phyloP scores from a whole-genome alignment of 257 asterid species.

The Nicotiana otophora region DNA sequence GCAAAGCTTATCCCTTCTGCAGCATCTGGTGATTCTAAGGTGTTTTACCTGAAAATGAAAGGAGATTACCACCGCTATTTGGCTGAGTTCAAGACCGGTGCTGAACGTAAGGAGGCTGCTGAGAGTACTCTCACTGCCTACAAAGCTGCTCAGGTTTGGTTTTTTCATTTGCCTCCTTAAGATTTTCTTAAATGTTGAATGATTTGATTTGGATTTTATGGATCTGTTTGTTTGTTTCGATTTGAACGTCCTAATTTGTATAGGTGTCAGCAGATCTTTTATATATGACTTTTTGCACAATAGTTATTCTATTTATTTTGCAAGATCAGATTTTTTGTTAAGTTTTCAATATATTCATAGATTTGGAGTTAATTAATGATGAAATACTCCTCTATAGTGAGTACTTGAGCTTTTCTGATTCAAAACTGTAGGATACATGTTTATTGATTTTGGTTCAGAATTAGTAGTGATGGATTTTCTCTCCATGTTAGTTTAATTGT shows the following conservation, averaged over 20 bases:
- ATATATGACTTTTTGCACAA: background rate
- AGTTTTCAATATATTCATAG: background rate
- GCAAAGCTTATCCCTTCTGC: slow-evolving; percentile 51
- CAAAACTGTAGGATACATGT: background rate
- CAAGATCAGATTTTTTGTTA: background rate
- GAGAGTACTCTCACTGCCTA: slow-evolving; percentile 77
- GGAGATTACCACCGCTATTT: slow-evolving; percentile 76
- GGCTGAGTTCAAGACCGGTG: slow-evolving; percentile 71
- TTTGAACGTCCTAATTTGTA: background rate
- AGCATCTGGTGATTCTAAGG: slow-evolving; percentile 63
- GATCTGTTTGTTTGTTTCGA: background rate
- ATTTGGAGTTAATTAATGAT: background rate
- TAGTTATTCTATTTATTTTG: too few relatives aligned
- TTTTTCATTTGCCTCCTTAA: background rate
- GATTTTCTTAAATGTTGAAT: background rate
- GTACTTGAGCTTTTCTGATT: background rate
- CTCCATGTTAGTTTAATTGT: background rate
- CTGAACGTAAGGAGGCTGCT: slow-evolving; percentile 75
- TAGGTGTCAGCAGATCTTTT: background rate
- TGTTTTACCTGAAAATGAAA: slow-evolving; percentile 77
- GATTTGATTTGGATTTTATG: background rate
- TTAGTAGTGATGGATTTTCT: background rate
- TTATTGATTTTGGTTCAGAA: background rate
- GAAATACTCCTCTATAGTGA: background rate
- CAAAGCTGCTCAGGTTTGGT: slow-evolving; percentile 77